Conservation (phyloP, 2,329 filamentous ascomycete species). For the Magnaporthiopsis rhizophila region DNA sequence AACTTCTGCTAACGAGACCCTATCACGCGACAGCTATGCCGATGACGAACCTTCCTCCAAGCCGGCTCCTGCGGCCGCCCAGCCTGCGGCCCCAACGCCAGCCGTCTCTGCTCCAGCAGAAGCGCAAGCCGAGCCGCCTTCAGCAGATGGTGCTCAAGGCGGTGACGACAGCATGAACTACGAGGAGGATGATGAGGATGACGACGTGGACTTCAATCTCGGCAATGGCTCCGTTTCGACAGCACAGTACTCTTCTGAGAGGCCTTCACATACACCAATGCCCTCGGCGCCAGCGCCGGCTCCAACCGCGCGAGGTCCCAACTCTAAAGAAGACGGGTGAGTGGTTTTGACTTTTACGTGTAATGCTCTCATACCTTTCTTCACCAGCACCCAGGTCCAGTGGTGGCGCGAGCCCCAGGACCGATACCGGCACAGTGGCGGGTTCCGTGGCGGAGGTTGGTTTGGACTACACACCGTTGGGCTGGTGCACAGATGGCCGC, state of each 20-base stretch:
- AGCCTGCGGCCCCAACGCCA: constrained; percentile 9
- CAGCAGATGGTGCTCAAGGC: constrained; percentile 17
- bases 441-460: background rate
- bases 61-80: constrained; percentile 11
- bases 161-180: constrained; percentile 18
- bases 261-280: constrained; percentile 10
- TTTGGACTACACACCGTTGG: background rate
- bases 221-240: constrained; percentile 29
- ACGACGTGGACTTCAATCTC: constrained; percentile 46
- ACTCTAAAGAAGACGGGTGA: constrained; percentile 91
- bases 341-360: constrained; percentile 23
- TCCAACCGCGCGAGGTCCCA: constrained; percentile 41
- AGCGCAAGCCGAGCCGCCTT: constrained; percentile 4
- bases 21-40: constrained; percentile 43
- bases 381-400: background rate
- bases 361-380: background rate
- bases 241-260: constrained; percentile 12
- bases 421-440: background rate
- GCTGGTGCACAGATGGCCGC: background rate
- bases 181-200: constrained; percentile 39
- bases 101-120: constrained; percentile 12
- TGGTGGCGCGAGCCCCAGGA: background rate
- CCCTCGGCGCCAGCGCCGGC: constrained; percentile 15
- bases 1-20: constrained; percentile 6
- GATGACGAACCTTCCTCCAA: constrained; percentile 44